These are phyloP conservation scores for Agrostemma githago DNA, from an alignment of 148 eudicot genomes.

Conservation along the genomic window DNA sequence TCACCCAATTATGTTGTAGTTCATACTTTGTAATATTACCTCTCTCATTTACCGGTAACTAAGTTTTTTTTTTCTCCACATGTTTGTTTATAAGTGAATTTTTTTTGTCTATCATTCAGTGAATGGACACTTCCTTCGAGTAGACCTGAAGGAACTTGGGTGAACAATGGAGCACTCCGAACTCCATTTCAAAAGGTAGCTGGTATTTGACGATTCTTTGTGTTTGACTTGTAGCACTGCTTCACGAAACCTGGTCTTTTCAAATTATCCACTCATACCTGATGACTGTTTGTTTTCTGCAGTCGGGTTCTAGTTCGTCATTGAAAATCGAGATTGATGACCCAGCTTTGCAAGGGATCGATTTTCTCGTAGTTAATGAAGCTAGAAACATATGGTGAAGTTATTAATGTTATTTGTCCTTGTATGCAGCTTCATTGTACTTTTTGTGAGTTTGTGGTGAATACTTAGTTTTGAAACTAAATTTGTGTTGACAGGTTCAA, in stretches of 20 bases:
- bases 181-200: conserved; percentile 76
- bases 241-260: neutral
- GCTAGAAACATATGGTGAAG: conserved; percentile 73
- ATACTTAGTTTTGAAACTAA: conserved; percentile 4
- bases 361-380: conserved; percentile 83
- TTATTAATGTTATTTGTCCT: neutral
- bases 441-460: neutral
- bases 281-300: conserved; percentile 22
- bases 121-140: conserved; percentile 74
- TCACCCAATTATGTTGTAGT: neutral
- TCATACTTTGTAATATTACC: neutral
- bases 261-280: conserved; percentile 8
- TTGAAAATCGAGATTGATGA: conserved; percentile 82
- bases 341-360: conserved; percentile 72
- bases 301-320: conserved; percentile 69
- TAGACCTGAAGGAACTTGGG: conserved; percentile 70
- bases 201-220: neutral
- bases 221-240: neutral
- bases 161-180: conserved; percentile 72
- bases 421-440: conserved; percentile 2
- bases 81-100: neutral
- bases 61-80: too few relatives aligned
- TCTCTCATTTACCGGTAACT: too few relatives aligned
- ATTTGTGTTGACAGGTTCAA: conserved; percentile 54
- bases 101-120: conserved; percentile 29